A percentile compares a stretch with the other conserved stretches of the same genome.
These are phyloP conservation scores for Cyclotella sp. DNA, from an alignment of 108 stramenopile genomes.

Conservation along the genomic window DNA sequence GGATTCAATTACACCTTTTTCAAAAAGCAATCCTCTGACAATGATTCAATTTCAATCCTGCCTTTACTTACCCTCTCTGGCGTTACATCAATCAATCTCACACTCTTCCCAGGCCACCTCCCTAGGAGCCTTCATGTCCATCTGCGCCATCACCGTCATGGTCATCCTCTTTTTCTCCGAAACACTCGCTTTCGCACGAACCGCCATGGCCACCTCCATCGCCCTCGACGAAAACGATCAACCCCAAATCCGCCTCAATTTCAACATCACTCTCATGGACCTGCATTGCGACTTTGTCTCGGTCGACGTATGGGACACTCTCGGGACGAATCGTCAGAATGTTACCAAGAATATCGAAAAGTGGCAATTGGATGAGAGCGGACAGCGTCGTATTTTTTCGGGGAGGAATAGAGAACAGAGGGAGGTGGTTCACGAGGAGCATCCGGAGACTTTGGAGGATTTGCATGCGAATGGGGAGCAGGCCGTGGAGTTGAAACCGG, in stretches of 20 bases:
- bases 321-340: conserved; percentile 96
- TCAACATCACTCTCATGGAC: conserved; percentile 92
- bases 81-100: background rate
- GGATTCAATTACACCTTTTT: too few relatives aligned
- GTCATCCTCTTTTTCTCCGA: conserved; percentile 91
- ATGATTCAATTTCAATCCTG: background rate
- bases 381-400: conserved; percentile 82
- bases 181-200: conserved; percentile 89
- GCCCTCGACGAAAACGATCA: conserved; percentile 90
- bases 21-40: too few relatives aligned
- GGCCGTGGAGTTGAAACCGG: conserved; percentile 65
- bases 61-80: background rate
- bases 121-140: conserved; percentile 86
- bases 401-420: conserved; percentile 93
- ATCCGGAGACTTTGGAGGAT: conserved; percentile 83
- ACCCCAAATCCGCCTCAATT: conserved; percentile 90
- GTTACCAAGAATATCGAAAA: conserved; percentile 98
- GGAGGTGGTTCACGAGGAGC: conserved; percentile 89
- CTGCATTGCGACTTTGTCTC: conserved; percentile 91
- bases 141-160: conserved; percentile 88
- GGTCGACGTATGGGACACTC: conserved; percentile 92
- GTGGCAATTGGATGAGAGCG: conserved; percentile 92
- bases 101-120: conserved; percentile 73
- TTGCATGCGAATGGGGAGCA: conserved; percentile 81
- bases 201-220: conserved; percentile 80